Evolutionary conservation across 2,329 filamentous ascomycete species (phyloP).

Genomic region (Colletotrichum paranaense): DNA sequence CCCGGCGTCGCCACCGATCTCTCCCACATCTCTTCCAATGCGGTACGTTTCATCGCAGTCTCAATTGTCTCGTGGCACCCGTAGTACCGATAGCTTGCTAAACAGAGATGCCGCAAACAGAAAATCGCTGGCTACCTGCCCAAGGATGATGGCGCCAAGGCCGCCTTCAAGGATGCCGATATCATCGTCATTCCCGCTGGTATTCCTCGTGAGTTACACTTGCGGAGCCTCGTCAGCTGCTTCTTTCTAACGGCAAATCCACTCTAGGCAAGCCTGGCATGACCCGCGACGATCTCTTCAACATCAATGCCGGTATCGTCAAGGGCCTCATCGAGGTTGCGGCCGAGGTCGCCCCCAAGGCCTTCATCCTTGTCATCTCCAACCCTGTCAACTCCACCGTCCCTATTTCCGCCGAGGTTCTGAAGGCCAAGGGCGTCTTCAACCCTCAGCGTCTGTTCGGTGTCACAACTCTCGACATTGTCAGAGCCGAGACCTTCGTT

Average conservation of each 20-base stretch:
- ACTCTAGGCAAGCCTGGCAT: constrained; percentile 93
- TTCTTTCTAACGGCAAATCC: constrained; percentile 19
- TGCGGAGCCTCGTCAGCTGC: not conserved
- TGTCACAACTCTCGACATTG: constrained; percentile 98
- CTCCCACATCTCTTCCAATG: constrained; percentile 94
- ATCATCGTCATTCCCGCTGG: constrained; percentile 97
- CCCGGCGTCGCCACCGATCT: constrained; percentile 96
- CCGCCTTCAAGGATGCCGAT: constrained; percentile 91
- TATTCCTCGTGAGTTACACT: constrained; percentile 82
- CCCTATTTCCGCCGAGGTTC: constrained; percentile 95
- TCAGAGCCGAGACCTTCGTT: constrained; percentile 97
- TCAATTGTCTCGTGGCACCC: not conserved
- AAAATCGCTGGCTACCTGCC: constrained; percentile 91
- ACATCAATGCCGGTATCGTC: constrained; percentile 99
- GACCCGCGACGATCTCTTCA: constrained; percentile 99
- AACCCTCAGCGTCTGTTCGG: constrained; percentile 96
- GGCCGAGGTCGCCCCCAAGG: constrained; percentile 90
- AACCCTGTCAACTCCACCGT: constrained; percentile 99
- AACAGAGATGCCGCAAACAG: constrained; percentile 54
- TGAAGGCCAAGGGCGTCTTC: constrained; percentile 94
- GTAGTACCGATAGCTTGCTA: not conserved
- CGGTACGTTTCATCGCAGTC: constrained; percentile 61
- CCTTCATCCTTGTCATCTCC: constrained; percentile 95
- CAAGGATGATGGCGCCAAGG: constrained; percentile 84
- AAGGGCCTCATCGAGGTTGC: constrained; percentile 90